Evolutionary conservation across 225 moss, liverwort and hornwort genomes (phyloP), one percentile per base, ranked within the genome.

Genomic region (Physcomitrium patens): DNA sequence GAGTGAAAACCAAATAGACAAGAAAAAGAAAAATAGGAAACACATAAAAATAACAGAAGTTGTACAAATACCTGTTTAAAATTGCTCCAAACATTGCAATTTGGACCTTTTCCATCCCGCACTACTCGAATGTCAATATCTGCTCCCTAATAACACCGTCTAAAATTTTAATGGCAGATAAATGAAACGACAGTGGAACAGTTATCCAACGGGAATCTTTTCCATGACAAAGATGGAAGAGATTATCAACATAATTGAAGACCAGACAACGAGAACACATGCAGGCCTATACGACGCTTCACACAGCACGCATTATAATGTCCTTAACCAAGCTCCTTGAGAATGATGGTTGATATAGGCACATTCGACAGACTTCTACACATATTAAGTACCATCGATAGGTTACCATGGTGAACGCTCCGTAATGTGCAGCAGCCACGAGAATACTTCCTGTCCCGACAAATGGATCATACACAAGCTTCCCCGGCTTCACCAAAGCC

Each of bases 381-480:
- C 52, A 46, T 50, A 10, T 3, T 23, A 5, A 52, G 37, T 52
- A 63, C 5, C 5, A 3, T 9, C 10, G 47, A 73, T 24, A 24
- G 31, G 73, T 92, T 78, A 87, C 99, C 99, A 99, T 89, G 27
- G 99, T 99, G 73, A 95, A 78, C 19, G 95, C 99, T 73, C 99
- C 99, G 71, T 84, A 92, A 87, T 99, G 99, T 31, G 99, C 90
- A 80, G 99, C 99, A 73, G 93, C 99, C 71, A 99, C 83, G 18
- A 99, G 99, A 65, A 99, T 95, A 79, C 99, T 99, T 74, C 99
- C 99, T 43, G 99, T 99, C 37, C 99, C 99, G 72, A 99, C 99
- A 73, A 99, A 99, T 19, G 99, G 99, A 76, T 99, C 99, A 81
- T 93, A 99, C 31, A 99, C 95, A 64, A 99, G 91, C 76, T 88